Base-by-base conservation (phyloP, 768 basidiomycete genomes). In the Boletus rubroflammeus region DNA sequence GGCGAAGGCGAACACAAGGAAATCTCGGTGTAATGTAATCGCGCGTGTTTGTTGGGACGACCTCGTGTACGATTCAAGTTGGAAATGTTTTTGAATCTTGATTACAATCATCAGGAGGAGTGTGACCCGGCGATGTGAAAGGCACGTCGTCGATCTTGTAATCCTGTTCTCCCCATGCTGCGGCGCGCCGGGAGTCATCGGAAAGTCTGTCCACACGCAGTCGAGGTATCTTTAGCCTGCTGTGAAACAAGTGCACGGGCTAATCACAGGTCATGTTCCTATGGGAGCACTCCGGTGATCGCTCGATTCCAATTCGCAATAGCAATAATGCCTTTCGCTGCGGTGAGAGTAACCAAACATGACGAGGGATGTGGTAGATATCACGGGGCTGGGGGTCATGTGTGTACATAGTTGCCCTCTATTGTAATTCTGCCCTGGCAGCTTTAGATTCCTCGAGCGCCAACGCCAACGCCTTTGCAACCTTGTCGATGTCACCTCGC, bases 401-500 rank as follows among this genome's bases (percentile, higher is more conserved):
- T 25, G 23, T 35, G 39, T 34, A 15, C 21, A 34, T 25, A 6
- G 23, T 17, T 43, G 23, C 23, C 4, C n/a, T n/a, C n/a, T n/a
- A n/a, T n/a, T n/a, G 31, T 2, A 40, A 23, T 21, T 11, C 54
- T 38, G 34, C 46, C 47, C 63, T 68, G 54, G 60, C 57, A 3
- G 55, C 58, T 39, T 47, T 63, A 1, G 63, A 58, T 41, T 78
- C 80, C 15, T 69, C 53, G 48, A 91, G 64, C 3, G 79, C 73
- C 53, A 84, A 84, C 63, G 78, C 79, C 67, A 97, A 68, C 6
- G 83, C 83, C 14, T 74, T 71, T 42, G 92, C 75, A 52, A 97
- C 74, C 65, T 73, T 84, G 61, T 91, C 85, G 13, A 96, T 67
- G 67, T 98, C 94, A 0, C 82, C 86, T 50, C 93, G 78, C 53